Conservation (phyloP, 176 grass and related monocot genomes). For the Carex cristatella region DNA sequence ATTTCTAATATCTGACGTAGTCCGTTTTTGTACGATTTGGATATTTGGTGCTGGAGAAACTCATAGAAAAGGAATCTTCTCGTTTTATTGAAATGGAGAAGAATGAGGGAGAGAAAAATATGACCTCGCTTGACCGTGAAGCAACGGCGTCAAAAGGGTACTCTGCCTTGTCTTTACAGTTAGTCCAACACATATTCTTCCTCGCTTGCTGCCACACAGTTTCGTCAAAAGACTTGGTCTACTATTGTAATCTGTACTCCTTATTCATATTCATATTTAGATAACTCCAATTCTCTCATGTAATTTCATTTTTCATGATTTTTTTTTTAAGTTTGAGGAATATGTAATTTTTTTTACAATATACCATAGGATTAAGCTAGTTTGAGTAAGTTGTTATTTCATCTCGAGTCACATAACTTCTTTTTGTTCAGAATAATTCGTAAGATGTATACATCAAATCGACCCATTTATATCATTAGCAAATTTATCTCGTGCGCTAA, state of each 20-base stretch:
- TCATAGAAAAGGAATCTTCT: neutral
- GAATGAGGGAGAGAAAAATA: neutral
- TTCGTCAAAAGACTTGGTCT: neutral
- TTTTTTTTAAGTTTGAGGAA: neutral
- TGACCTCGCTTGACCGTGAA: constrained; percentile 14
- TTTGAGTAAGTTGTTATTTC: too few relatives aligned
- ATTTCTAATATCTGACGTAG: too few relatives aligned
- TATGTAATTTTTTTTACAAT: neutral
- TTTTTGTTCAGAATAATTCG: too few relatives aligned
- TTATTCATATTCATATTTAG: neutral
- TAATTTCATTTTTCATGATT: neutral
- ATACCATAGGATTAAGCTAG: neutral
- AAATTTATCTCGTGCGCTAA: too few relatives aligned
- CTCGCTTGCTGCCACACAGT: neutral
- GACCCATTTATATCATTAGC: too few relatives aligned
- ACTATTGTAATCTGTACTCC: neutral
- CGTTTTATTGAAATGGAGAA: neutral
- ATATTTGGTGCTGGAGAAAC: neutral
- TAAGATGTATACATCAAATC: too few relatives aligned
- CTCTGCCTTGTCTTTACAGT: constrained; percentile 9
- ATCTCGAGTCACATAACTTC: neutral
- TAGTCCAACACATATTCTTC: neutral
- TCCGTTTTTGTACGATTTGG: neutral
- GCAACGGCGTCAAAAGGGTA: constrained; percentile 19
- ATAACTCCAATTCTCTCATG: neutral